Base-by-base conservation (phyloP, 768 basidiomycete genomes). In the Kondoa subrosea region DNA sequence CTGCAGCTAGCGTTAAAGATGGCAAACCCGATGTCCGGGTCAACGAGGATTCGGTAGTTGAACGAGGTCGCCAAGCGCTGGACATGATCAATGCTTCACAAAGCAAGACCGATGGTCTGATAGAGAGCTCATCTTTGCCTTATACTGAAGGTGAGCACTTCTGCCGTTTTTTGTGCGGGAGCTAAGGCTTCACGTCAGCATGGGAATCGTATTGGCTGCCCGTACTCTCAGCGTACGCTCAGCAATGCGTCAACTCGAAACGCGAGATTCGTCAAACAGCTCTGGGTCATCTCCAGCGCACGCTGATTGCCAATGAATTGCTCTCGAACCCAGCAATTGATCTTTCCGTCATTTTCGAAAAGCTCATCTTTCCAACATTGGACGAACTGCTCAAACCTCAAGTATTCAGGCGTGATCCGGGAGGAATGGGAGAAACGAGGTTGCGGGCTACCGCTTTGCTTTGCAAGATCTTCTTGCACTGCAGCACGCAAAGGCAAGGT, bases 391-490 rank as follows among this genome's bases (percentile, higher is more conserved):
- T 96, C 71, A 89, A 87, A 73, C 86, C 88, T 0, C 85, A 91
- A 69, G 83, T 87, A 21, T 84, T 85, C 75, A 79, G 83, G 63
- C 81, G 85, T 27, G 92, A 95, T 75, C 87, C 88, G 0, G 74
- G 71, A 17, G 91, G 89, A 31, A 88, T 96, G 85, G 83, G 87
- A 2, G 93, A 97, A 78, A 92, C 89, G 4, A 83, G 93, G 2
- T 76, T 96, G 34, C 83, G 89, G 31, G 91, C 88, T 2, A 87
- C 86, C 31, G 88, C 87, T n/a, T 78, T 97, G 67, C 80, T 95
- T 34, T 95, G 91, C 82, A 95, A 95, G 79, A 84, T 85, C 14
- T 97, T 99, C 79, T 87, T 97, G 83, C 90, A 93, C 73, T 63
- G 61, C 61, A 63, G 29, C 3, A 27, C 61, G 15, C 29, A 27